Evolutionary conservation across 164 flowering plant genomes (phyloP).

Genomic region (Buxus sempervirens): DNA sequence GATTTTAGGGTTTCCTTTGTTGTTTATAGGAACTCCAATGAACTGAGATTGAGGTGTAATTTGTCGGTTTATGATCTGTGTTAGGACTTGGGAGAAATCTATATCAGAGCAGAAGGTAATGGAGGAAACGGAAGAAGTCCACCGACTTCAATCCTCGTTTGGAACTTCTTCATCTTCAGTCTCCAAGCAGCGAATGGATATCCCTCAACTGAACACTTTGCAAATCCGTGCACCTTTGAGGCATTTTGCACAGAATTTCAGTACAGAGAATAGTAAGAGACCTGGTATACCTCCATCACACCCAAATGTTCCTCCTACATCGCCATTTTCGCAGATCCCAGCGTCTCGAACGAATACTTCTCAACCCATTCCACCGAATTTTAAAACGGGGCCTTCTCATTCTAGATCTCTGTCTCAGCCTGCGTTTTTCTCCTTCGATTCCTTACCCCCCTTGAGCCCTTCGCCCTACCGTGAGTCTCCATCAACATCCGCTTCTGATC

Average conservation of each 20-base stretch:
- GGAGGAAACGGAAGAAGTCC: slow-evolving; percentile 61
- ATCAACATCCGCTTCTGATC: slow-evolving; percentile 37
- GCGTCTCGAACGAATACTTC: slow-evolving; percentile 25
- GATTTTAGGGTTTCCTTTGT: background rate
- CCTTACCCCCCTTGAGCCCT: slow-evolving; percentile 86
- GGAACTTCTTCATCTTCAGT: slow-evolving; percentile 47
- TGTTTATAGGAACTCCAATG: background rate
- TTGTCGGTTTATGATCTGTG: background rate
- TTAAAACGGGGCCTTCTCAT: slow-evolving; percentile 47
- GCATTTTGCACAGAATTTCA: slow-evolving; percentile 41
- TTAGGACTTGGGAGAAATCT: background rate
- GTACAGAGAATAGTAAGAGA: slow-evolving; percentile 46
- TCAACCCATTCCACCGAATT: slow-evolving; percentile 45
- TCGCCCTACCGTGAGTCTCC: slow-evolving; percentile 55
- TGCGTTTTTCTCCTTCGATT: slow-evolving; percentile 63
- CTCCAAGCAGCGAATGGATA: slow-evolving; percentile 51
- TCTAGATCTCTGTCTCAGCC: slow-evolving; percentile 93
- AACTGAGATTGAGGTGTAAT: background rate
- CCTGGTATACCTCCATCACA: slow-evolving; percentile 83
- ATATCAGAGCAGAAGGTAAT: slow-evolving; percentile 18
- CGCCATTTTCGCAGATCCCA: slow-evolving; percentile 78
- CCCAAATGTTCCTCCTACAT: slow-evolving; percentile 74
- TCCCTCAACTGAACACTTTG: slow-evolving; percentile 49
- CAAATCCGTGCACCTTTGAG: slow-evolving; percentile 47
- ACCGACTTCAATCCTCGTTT: slow-evolving; percentile 63